Evolutionary conservation across 495 filamentous ascomycete species (phyloP).

Genomic region (Oleoguttula mirabilis): DNA sequence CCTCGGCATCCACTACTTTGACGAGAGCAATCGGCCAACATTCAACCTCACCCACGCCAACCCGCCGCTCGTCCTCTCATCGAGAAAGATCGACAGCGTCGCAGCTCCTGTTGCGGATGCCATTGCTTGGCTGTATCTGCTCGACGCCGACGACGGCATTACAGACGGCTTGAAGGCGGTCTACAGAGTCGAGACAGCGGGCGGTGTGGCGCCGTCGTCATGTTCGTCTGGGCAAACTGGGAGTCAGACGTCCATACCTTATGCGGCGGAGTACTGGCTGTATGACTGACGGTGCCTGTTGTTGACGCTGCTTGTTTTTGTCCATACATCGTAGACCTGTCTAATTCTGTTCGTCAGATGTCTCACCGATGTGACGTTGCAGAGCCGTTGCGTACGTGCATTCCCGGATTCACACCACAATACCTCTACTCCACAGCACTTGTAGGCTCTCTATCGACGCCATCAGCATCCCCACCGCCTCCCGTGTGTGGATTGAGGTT

Average conservation of each 20-base stretch:
- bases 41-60: conserved; percentile 12
- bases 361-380: too few species aligned
- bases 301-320: background rate
- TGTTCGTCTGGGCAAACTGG: conserved; percentile 2
- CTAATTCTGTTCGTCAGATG: too few species aligned
- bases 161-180: conserved; percentile 9
- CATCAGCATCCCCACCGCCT: too few species aligned
- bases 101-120: conserved; percentile 9
- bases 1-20: conserved; percentile 21
- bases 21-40: conserved; percentile 2
- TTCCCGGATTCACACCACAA: too few species aligned
- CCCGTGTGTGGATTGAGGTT: too few species aligned
- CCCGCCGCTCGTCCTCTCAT: background rate
- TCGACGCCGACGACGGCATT: background rate
- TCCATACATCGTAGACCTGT: background rate
- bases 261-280: conserved; percentile 22
- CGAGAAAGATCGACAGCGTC: conserved; percentile 3
- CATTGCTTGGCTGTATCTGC: conserved; percentile 18
- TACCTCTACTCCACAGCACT: too few species aligned
- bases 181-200: conserved; percentile 19
- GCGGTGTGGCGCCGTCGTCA: conserved; percentile 7
- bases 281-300: conserved; percentile 11
- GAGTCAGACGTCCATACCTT: conserved; percentile 4
- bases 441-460: too few species aligned
- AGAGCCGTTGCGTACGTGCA: too few species aligned